Base-by-base conservation (phyloP, 805 yeast species). In the Metschnikowia kunwiensis region DNA sequence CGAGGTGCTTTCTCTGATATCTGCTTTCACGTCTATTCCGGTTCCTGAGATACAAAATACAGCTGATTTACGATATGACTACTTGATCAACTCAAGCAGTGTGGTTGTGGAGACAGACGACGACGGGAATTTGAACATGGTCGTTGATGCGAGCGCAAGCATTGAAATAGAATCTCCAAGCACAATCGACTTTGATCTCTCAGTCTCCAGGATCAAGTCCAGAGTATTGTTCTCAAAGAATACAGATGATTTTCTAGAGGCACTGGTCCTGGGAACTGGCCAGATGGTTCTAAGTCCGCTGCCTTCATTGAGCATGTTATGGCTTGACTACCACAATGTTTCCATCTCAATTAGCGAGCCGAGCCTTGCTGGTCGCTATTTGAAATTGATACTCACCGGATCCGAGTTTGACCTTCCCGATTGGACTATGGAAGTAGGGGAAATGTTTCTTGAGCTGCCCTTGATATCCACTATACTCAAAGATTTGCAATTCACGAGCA, bases 331-430 rank as follows among this genome's bases (percentile, higher is more conserved):
- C 4, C 67, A 70, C 50, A 66, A 64, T 2, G 70, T 60, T 10
- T 65, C 62, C 10, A 70, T 65, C 5, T 68, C 53, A 5, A 65
- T 57, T 68, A 65, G 61, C 7, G 68, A 57, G 1, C 65, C 73
- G 22, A 65, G 16, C 5, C 6, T 20, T 19, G 32, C 40, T 4
- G 44, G 41, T 10, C 27, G 26, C 6, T 14, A 7, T 12, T 16
- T 36, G 18, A 30, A 30, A 8, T 10, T 24, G 7, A 11, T 33
- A 4, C n/a, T 40, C 7, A 36, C 30, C 13, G 13, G 16, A 3
- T 2, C 12, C 16, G 9, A 18, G 4, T 3, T 29, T 5, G 19
- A 6, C 5, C 4, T 24, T 9, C 38, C 41, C 2, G 30, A 28
- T 10, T 36, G 40, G 44, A 17, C 24, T 6, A n/a, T 41, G 1